Evolutionary conservation across 768 basidiomycete genomes (phyloP), one percentile per base, ranked within the genome.

Genomic region (Podaxis sp.): DNA sequence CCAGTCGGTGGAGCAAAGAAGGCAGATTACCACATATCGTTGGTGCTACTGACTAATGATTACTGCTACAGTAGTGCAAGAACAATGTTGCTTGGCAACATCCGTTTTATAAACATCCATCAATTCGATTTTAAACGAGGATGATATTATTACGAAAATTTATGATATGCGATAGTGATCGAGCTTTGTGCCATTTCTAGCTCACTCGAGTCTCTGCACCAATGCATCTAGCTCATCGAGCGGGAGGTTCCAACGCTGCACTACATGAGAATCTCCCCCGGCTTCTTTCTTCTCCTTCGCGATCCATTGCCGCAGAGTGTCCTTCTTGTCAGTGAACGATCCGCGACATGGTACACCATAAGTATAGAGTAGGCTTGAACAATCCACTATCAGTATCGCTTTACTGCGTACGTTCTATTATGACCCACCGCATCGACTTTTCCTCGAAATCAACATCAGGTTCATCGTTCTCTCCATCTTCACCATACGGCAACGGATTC

Each of bases 401-500:
- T 32, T 32, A 2, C n/a, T 18, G 6, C 5, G 27, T 23, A 13
- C 3, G 27, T 18, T 14, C 4, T 18, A 38, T 28, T 21, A 62
- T 46, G 5, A 71, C 79, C 54, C 54, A 84, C 85, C 81, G 78
- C 18, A 86, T 64, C 1, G 82, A 70, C 64, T 87, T 89, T 69
- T 89, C 89, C 70, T 86, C 84, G 40, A 86, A 86, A 57, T 89
- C 85, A 2, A 67, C 67, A 69, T 90, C 90, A 7, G 74, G 68
- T 3, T 73, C 82, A n/a, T 74, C 75, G 46, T 74, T 73, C 61
- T 90, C 88, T 16, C 89, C 90, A 66, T 91, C 87, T 4, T 75
- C 77, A 0, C 89, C 90, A 57, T 82, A 77, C 9, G 89, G 88
- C 21, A 87, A 64, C 6, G 89, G 88, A 4, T 72, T 69, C 0